These are phyloP conservation scores for Gentiana dahurica DNA, from an alignment of 257 asterid species.

Conservation along the genomic window DNA sequence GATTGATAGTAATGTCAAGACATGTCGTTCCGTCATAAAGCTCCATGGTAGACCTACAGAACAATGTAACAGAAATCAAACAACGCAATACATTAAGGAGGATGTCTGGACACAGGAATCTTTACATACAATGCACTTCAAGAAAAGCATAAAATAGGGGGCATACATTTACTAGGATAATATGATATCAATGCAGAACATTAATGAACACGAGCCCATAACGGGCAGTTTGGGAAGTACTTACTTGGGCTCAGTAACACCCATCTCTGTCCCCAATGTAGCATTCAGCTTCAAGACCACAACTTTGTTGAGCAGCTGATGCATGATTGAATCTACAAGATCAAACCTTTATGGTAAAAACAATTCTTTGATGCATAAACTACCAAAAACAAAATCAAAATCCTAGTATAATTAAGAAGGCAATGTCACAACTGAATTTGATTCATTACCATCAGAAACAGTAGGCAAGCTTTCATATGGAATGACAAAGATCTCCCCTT, in stretches of 20 bases:
- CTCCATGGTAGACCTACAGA: slow-evolving; percentile 59
- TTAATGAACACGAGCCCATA: no score
- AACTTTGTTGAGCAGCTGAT: slow-evolving; percentile 71
- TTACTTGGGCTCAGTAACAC: slow-evolving; percentile 72
- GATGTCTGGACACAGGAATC: background rate
- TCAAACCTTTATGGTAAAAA: slow-evolving; percentile 6
- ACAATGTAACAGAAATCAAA: background rate
- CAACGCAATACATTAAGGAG: slow-evolving; percentile 4
- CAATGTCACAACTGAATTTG: background rate
- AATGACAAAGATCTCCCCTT: slow-evolving; percentile 35
- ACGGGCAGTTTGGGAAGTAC: slow-evolving; percentile 13
- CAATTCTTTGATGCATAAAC: background rate
- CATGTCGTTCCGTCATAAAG: slow-evolving; percentile 50
- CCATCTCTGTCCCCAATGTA: slow-evolving; percentile 44
- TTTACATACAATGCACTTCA: background rate
- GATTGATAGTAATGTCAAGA: slow-evolving; percentile 60
- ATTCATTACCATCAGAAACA: slow-evolving; percentile 51
- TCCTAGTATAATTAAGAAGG: slow-evolving; percentile 1
- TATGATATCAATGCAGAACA: no score
- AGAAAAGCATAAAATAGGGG: background rate
- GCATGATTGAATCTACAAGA: slow-evolving; percentile 46
- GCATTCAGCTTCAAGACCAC: slow-evolving; percentile 63
- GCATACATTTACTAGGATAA: no score
- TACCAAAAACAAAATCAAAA: background rate
- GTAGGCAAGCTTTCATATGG: slow-evolving; percentile 57